These are phyloP conservation scores for Phanerochaete carnosa DNA, from an alignment of 768 basidiomycete species.

Conservation along the genomic window DNA sequence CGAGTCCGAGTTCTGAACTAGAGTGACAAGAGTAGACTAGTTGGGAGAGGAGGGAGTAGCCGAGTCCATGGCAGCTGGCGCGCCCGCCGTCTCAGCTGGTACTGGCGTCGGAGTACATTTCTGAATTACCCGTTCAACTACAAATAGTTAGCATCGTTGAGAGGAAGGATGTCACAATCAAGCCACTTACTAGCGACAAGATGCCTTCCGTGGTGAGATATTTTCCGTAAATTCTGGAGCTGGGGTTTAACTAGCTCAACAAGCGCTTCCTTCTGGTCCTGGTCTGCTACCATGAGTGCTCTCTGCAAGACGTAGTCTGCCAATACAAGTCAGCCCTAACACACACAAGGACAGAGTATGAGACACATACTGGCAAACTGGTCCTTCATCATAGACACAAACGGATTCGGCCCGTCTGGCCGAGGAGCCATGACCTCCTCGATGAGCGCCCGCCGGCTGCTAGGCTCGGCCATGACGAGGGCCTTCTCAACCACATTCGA, in stretches of 20 bases:
- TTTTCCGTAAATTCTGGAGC: constrained; percentile 65
- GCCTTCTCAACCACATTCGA: constrained; percentile 97
- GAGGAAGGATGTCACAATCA: constrained; percentile 9
- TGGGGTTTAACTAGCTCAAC: constrained; percentile 63
- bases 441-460: constrained; percentile 66
- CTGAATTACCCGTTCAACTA: constrained; percentile 71
- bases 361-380: constrained; percentile 76
- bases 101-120: constrained; percentile 29
- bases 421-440: constrained; percentile 75
- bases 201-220: constrained; percentile 78
- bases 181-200: constrained; percentile 65
- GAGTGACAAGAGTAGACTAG: neutral
- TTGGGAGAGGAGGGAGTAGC: neutral
- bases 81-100: constrained; percentile 1
- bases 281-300: constrained; percentile 65
- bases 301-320: constrained; percentile 86
- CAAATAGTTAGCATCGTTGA: neutral
- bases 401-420: constrained; percentile 60
- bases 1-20: neutral
- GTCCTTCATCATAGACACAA: constrained; percentile 80
- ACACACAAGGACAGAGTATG: neutral
- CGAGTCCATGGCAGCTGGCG: neutral
- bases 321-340: neutral
- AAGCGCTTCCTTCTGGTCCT: constrained; percentile 66
- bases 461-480: constrained; percentile 58